Percentiles rank a stretch among this genome's conserved stretches.
phyloP scores from a whole-genome alignment of 441 rosid species.

The Metrosideros polymorpha region DNA sequence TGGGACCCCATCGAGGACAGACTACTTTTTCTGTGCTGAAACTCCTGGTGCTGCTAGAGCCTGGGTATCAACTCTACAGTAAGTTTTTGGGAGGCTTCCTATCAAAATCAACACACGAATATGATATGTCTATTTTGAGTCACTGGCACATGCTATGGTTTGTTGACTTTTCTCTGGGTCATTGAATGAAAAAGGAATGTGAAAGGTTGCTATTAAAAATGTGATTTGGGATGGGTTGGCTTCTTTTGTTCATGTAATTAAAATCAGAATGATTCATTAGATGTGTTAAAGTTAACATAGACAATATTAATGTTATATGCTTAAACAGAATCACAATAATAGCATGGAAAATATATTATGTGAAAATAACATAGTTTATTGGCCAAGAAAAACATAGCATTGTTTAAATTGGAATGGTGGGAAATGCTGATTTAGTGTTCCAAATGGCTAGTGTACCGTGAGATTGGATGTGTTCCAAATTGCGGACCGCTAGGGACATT shows the following conservation, averaged over 20 bases:
- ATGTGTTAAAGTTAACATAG: neutral
- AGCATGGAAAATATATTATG: neutral
- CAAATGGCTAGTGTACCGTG: neutral
- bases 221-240: neutral
- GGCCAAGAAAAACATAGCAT: neutral
- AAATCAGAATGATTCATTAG: neutral
- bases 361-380: neutral
- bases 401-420: neutral
- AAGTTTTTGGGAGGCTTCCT: slow-evolving; percentile 22
- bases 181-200: neutral
- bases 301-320: neutral
- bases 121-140: neutral
- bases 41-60: slow-evolving; percentile 96
- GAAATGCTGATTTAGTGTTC: neutral
- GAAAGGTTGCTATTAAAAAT: neutral
- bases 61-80: slow-evolving; percentile 94
- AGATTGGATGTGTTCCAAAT: neutral
- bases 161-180: neutral
- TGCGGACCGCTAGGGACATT: neutral
- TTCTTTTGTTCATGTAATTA: neutral
- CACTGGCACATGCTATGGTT: neutral
- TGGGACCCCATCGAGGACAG: slow-evolving; percentile 86
- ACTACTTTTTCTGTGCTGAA: slow-evolving; percentile 92
- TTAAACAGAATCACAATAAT: neutral
- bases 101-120: neutral